These are phyloP conservation scores for Dactylis glomerata DNA, from an alignment of 176 grass and related monocot species.

Conservation along the genomic window DNA sequence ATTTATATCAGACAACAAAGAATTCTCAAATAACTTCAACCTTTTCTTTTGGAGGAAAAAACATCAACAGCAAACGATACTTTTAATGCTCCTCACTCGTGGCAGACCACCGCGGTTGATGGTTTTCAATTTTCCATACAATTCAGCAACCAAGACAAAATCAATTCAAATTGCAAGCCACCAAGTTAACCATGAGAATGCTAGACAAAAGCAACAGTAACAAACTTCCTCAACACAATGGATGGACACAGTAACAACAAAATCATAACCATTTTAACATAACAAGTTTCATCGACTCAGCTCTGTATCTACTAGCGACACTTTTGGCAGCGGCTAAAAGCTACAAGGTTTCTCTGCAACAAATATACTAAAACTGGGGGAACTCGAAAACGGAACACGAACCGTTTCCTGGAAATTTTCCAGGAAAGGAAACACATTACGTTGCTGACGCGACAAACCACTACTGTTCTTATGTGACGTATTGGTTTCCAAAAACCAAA, in stretches of 20 bases:
- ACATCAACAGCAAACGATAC: neutral
- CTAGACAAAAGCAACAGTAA: neutral
- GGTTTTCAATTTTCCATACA: neutral
- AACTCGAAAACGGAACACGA: neutral
- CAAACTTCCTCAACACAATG: neutral
- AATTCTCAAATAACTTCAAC: too few relatives aligned
- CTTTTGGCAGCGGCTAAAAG: neutral
- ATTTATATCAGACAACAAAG: too few relatives aligned
- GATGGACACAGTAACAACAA: neutral
- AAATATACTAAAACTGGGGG: neutral
- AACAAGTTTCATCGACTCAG: neutral
- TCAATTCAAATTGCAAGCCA: neutral
- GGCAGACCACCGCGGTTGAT: neutral
- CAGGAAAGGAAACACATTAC: slow-evolving; percentile 23
- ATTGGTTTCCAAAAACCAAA: slow-evolving; percentile 11
- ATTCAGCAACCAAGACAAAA: neutral
- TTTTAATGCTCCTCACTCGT: neutral
- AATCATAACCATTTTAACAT: neutral
- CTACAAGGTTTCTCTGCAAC: neutral
- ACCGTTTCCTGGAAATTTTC: neutral
- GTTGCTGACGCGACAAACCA: slow-evolving; percentile 6
- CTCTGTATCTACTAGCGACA: slow-evolving; percentile 8
- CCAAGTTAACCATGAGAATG: neutral
- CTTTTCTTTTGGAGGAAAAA: neutral
- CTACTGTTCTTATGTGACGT: neutral